Evolutionary conservation across 352 stramenopile species (phyloP), one percentile per base, ranked within the genome.

Genomic region (Peronospora belbahrii): DNA sequence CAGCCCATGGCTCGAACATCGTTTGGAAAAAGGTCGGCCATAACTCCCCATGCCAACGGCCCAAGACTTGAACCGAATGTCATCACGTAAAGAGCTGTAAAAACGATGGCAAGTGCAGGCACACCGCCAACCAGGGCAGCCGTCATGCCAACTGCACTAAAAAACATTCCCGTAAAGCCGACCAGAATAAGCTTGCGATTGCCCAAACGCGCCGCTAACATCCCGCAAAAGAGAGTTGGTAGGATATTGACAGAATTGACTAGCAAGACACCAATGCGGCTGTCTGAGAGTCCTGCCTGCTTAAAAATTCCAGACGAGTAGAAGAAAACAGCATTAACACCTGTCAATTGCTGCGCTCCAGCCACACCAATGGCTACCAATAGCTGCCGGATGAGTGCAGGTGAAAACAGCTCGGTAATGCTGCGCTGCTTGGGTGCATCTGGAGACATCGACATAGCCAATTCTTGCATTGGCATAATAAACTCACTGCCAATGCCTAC

Each of bases 251-350:
- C 65, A 18, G 70, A 56, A 38, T 76, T 73, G 44, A 88, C 59
- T 15, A 74, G 62, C 17, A 83, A 17, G 13, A 63, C 79, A 36
- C 73, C 76, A 14, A 85, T 40, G 27, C 76, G 76, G 31, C 61
- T 56, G 39, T 85, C 76, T 0, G 52, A 39, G 30, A 88, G 66
- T 4, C 75, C 75, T 6, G 73, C 72, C 22, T 73, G 51, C 19
- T 65, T 74, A 42, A 85, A 88, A 13, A 85, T 58, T 2, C 52
- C 52, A 13, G 68, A 82, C 18, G 76, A 85, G 51, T 88, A 88
- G 42, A 82, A 75, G 49, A 84, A 85, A 8, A 85, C 67, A 24
- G 69, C 76, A 39, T 82, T 88, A 59, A 88, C 65, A 17, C 72
- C 75, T 1, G 67, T 77, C 30, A 87, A 63, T 37, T 85, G 75